Evolutionary conservation across 116 monocot species (phyloP), one percentile per base, ranked within the genome.

Genomic region (Posidonia oceanica): DNA sequence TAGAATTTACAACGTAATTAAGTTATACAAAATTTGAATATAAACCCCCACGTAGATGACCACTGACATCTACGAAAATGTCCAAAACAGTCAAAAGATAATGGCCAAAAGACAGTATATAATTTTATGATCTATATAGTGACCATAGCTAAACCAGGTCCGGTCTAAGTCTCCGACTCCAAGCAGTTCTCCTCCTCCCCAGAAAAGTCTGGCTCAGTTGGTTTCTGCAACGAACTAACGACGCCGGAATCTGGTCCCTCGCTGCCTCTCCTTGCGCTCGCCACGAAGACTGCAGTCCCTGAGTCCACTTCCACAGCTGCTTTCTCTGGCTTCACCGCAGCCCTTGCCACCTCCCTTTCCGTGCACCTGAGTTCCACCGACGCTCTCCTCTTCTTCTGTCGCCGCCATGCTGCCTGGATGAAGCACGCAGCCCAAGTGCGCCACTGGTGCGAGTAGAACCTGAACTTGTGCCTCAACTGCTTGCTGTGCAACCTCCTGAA

Each of bases 361-460:
- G 14, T 40, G 53, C 39, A 11, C 39, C 59, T 79, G 37, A 77
- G 66, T 41, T 73, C 84, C 3, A 78, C 57, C 4, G 80, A 74
- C 12, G 71, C 58, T 68, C 75, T 75, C 36, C 82, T 42, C 64
- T 80, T 69, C 75, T 73, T 80, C 39, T 74, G 79, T 36, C 83
- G 78, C 7, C 90, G 71, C 89, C 94, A 94, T 6, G 94, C 85
- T 0, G 81, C 90, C 42, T 94, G 94, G 58, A 94, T 85, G 79
- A 85, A 90, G 74, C 94, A 85, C 3, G 87, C 90, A 0, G 87
- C 90, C 94, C 94, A 94, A 5, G 87, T 80, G 0, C 94, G 80
- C 94, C 93, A 93, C 63, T 87, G 94, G 63, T 85, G 84, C 0
- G 94, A 94, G 78, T 89, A 90, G 73, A 85, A 94, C 74, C 90